phyloP scores from a whole-genome alignment of 352 stramenopile species.

The Globisporangium emineosum region DNA sequence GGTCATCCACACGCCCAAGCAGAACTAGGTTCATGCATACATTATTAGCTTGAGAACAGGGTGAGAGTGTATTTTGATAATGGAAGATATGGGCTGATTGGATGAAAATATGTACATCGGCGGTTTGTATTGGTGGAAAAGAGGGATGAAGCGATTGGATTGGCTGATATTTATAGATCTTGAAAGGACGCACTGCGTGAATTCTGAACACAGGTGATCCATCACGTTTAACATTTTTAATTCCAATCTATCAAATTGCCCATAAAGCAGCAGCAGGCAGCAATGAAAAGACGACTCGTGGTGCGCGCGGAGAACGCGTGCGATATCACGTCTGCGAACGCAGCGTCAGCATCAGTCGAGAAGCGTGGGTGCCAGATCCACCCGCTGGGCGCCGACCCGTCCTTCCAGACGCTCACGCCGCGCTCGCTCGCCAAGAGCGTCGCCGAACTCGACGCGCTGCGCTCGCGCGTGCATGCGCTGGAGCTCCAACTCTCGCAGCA shows the following conservation, averaged over 20 bases:
- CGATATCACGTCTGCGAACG: conserved; percentile 14
- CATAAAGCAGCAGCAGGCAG: conserved; percentile 2
- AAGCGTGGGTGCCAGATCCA: conserved; percentile 34
- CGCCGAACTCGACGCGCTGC: conserved; percentile 46
- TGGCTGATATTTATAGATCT: conserved; percentile 13
- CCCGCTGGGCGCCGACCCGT: conserved; percentile 45
- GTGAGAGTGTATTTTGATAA: conserved; percentile 4
- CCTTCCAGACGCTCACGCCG: conserved; percentile 44
- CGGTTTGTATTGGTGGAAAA: conserved; percentile 3
- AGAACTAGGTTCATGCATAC: no score
- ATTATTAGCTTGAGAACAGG: not conserved
- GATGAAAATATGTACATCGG: not conserved
- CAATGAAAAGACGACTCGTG: conserved; percentile 11
- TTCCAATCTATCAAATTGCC: not conserved
- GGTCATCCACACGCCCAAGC: conserved; percentile 66
- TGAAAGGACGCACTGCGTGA: conserved; percentile 8
- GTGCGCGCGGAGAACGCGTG: conserved; percentile 16
- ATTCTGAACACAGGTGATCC: not conserved
- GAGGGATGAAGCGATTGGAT: not conserved
- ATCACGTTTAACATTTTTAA: not conserved
- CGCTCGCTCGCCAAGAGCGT: conserved; percentile 54
- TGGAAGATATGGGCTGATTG: not conserved
- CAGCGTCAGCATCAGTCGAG: not conserved
- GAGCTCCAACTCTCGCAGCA: conserved; percentile 50
- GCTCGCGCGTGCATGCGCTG: conserved; percentile 43